phyloP scores from a whole-genome alignment of 2,329 filamentous ascomycete genomes.

The Rhynchosporium agropyri region DNA sequence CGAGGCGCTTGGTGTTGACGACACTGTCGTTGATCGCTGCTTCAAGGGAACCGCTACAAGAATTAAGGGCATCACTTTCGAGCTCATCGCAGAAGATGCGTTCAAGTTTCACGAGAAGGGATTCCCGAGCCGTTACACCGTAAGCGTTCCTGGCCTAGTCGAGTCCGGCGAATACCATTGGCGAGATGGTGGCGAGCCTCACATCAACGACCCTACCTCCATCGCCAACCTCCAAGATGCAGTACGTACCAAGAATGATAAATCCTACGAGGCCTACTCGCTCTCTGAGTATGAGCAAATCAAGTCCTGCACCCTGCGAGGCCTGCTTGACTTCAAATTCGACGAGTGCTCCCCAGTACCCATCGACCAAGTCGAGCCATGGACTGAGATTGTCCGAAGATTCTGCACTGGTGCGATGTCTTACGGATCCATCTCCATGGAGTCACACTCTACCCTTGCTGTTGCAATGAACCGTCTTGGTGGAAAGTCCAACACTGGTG shows the following conservation, averaged over 20 bases:
- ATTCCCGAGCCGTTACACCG: constrained; percentile 78
- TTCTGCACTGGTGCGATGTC: constrained; percentile 99
- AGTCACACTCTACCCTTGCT: constrained; percentile 92
- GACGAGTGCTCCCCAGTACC: constrained; percentile 82
- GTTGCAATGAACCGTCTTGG: constrained; percentile 96
- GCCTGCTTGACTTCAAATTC: constrained; percentile 94
- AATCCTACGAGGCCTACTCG: constrained; percentile 97
- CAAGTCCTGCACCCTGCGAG: constrained; percentile 92
- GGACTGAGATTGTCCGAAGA: constrained; percentile 95
- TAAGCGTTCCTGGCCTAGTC: constrained; percentile 75
- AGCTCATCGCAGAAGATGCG: constrained; percentile 89
- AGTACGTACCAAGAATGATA: constrained; percentile 95
- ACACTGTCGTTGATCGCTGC: constrained; percentile 88
- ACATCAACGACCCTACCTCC: constrained; percentile 91
- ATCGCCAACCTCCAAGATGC: constrained; percentile 98
- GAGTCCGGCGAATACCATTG: constrained; percentile 98
- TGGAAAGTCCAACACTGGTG: constrained; percentile 96
- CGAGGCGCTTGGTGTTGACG: constrained; percentile 91
- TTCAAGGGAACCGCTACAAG: constrained; percentile 93
- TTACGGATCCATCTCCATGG: constrained; percentile 98
- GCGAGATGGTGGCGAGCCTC: constrained; percentile 93
- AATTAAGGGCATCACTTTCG: constrained; percentile 92
- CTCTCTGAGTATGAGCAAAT: constrained; percentile 93
- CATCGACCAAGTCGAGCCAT: constrained; percentile 96
- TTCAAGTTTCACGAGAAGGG: constrained; percentile 95